Percentiles rank a stretch among this genome's conserved stretches.
phyloP scores from a whole-genome alignment of 2,329 filamentous ascomycete species.

The Biscogniauxia sp. region DNA sequence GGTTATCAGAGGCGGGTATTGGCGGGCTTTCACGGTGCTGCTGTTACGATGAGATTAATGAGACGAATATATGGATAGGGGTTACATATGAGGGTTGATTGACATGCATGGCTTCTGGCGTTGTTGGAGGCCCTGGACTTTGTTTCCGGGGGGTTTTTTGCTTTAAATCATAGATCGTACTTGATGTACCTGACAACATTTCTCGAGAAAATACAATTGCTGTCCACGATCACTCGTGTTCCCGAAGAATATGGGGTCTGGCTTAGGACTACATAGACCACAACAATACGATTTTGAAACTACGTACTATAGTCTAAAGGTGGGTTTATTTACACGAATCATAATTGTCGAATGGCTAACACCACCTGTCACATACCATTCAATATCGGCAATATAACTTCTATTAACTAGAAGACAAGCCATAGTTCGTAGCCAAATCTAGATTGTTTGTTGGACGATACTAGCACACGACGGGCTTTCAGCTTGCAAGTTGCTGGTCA shows the following conservation, averaged over 20 bases:
- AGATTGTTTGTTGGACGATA: constrained; percentile 2
- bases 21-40: background rate
- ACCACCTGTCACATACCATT: no score
- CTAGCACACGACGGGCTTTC: background rate
- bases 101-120: constrained; percentile 25
- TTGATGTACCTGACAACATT: constrained; percentile 4
- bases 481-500: background rate
- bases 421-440: constrained; percentile 2
- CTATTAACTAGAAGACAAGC: constrained; percentile 2
- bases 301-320: no score
- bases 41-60: constrained; percentile 1
- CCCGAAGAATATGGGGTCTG: background rate
- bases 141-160: constrained; percentile 4
- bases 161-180: constrained; percentile 3
- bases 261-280: background rate
- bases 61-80: constrained; percentile 17
- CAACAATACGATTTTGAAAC: no score
- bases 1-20: background rate
- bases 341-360: no score
- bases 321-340: no score
- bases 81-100: constrained; percentile 6
- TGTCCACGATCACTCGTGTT: background rate
- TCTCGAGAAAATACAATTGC: background rate
- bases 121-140: constrained; percentile 9
- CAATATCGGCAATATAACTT: background rate